Evolutionary conservation across 768 basidiomycete species (phyloP), one percentile per base, ranked within the genome.

Genomic region (Lactifluus rugatus): DNA sequence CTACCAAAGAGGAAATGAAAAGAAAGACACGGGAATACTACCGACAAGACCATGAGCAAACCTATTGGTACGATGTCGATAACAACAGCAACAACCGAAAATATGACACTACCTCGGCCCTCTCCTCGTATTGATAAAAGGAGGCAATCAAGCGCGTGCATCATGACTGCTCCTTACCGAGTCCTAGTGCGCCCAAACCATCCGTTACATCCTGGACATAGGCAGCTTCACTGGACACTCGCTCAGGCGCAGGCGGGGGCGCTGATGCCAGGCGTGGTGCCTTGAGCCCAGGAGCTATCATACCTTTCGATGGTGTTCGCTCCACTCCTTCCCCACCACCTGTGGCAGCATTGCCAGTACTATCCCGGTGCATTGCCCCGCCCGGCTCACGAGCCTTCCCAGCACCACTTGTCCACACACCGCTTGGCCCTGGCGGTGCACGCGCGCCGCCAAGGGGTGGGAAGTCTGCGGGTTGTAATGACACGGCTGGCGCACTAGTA

Each of bases 131-230:
- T 72, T 50, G 31, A 74, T 49, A 80, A 80, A n/a, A 74, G 77
- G 21, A 72, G 77, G 9, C 82, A 83, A 64, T 78, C 76, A 28
- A 75, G 21, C 19, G 72, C 49, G 6, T 34, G 21, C 16, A 44
- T 60, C 49, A 60, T 60, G 37, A 56, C 23, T 88, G 66, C 71
- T 90, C 4, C 74, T 89, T 37, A 85, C 85, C 2, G 76, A 77
- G 50, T 74, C 82, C 26, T 66, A 68, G 32, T 23, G 74, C 63
- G 69, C 65, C 1, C 62, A 66, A 5, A 83, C 87, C 68, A 81
- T 86, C 16, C 86, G 87, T 62, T 86, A 90, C 50, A 86, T 86
- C 5, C 87, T 88, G 88, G 85, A 88, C 19, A 88, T 89, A 71
- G 77, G 79, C 47, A 82, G 80, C 70, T 72, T 89, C 57, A 78